Evolutionary conservation across 2,329 filamentous ascomycete species (phyloP), one percentile per base, ranked within the genome.

Genomic region (Nectriaceae sp.): DNA sequence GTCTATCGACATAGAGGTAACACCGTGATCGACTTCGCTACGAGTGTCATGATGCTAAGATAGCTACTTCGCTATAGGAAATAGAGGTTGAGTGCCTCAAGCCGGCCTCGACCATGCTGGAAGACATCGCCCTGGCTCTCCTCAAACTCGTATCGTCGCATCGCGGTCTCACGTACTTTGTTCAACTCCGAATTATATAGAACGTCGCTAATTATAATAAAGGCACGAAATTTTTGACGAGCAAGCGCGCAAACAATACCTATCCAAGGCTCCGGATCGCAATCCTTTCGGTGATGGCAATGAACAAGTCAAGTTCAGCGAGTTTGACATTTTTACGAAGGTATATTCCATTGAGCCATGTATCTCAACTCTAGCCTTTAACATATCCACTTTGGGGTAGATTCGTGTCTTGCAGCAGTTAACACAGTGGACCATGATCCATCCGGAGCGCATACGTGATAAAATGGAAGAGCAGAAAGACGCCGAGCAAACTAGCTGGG

Each of bases 141-240:
- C 83, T 97, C 50, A 97, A 97, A 78, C 91, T 88, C 66, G 86
- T 97, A 42, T 97, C 94, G 24, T 96, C 92, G 51, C 91, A 97
- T 74, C 87, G 92, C 55, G 92, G 92, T 55, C 76, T 97, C 40
- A 95, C 88, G 91, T 96, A 82, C 58, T 89, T 79, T 53, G 36
- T 26, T 41, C 20, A 48, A 20, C 43, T 42, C 39, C 31, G 3
- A 20, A 26, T 21, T 18, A 10, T 31, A 13, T 18, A 5, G 13
- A 33, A 10, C 13, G 21, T 24, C 21, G 39, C 49, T 59, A 36
- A 56, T 55, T 19, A 49, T 29, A 16, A 47, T 26, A 24, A 50
- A 97, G 92, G 2, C 82, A 78, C 44, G 91, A 95, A 3, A 86
- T 94, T 41, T 96, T 97, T 60, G 91, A 97, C 65, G 91, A 97